Percentiles rank a stretch among this genome's conserved stretches.
These are phyloP conservation scores for Thelonectria discophora DNA, from an alignment of 2,329 filamentous ascomycete species.

Conservation along the genomic window DNA sequence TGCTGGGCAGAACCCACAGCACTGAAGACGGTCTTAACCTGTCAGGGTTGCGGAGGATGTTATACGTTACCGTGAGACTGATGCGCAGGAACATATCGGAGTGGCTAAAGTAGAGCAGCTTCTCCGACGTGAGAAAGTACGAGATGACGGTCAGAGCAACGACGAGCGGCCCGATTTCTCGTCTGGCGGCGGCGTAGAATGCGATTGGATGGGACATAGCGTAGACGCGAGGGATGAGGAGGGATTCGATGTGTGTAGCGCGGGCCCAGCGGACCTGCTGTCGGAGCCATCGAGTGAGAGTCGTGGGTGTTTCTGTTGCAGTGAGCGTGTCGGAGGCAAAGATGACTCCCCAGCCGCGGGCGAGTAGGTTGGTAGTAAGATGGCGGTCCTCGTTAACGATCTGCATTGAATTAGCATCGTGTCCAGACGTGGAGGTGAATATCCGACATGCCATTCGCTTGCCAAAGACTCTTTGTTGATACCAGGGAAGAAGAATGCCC, in stretches of 20 bases:
- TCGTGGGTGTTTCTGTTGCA: slow-evolving; percentile 37
- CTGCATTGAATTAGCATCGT: slow-evolving; percentile 5
- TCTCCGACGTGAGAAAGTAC: slow-evolving; percentile 34
- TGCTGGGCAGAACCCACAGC: slow-evolving; percentile 38
- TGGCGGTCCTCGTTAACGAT: slow-evolving; percentile 42
- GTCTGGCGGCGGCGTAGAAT: slow-evolving; percentile 38
- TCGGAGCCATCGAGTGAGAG: slow-evolving; percentile 37
- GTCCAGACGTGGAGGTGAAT: no score
- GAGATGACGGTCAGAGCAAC: slow-evolving; percentile 32
- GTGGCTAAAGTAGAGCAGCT: slow-evolving; percentile 31
- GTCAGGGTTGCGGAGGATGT: slow-evolving; percentile 38
- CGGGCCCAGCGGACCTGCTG: slow-evolving; percentile 40
- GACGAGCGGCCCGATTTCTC: slow-evolving; percentile 35
- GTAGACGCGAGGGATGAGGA: slow-evolving; percentile 39
- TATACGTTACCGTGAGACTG: slow-evolving; percentile 30
- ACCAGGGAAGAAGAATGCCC: slow-evolving; percentile 38
- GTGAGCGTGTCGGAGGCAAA: slow-evolving; percentile 42
- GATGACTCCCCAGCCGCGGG: slow-evolving; percentile 41
- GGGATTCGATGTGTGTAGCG: slow-evolving; percentile 39
- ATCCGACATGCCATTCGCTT: slow-evolving; percentile 34
- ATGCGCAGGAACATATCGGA: slow-evolving; percentile 23
- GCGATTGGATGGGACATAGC: slow-evolving; percentile 38
- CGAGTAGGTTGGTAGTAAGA: slow-evolving; percentile 39
- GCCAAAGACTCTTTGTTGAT: slow-evolving; percentile 35
- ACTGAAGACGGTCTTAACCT: slow-evolving; percentile 19